Conservation (phyloP, 2,329 filamentous ascomycete genomes). For the Hypoxylon sp. region DNA sequence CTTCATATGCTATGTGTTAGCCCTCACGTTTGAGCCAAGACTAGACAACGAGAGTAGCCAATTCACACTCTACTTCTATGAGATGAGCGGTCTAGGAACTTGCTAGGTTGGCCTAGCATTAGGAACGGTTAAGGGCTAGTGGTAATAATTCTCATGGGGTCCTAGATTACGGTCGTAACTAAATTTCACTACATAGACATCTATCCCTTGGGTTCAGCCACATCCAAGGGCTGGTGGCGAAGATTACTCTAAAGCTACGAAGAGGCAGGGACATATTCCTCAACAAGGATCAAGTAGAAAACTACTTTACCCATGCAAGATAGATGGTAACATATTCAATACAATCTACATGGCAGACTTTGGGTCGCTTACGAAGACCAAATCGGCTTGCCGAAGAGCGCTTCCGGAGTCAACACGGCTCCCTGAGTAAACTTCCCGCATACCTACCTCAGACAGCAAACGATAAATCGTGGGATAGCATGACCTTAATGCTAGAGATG, state of each 20-base stretch:
- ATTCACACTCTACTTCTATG: neutral
- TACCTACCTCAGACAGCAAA: neutral
- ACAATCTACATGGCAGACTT: neutral
- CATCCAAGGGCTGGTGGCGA: neutral
- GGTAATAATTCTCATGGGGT: neutral
- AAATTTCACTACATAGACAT: neutral
- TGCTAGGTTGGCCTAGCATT: neutral
- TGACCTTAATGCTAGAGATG: slow-evolving; percentile 14
- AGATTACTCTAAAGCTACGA: neutral
- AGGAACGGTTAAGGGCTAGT: neutral
- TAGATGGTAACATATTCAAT: neutral
- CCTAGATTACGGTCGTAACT: neutral
- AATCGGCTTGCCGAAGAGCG: slow-evolving; percentile 11
- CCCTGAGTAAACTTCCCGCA: slow-evolving; percentile 3
- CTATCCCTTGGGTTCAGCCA: neutral
- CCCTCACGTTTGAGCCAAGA: neutral
- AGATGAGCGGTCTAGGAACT: neutral
- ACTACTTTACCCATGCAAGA: neutral
- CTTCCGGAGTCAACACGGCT: slow-evolving; percentile 22
- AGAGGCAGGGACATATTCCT: neutral
- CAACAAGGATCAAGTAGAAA: neutral
- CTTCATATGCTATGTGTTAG: neutral
- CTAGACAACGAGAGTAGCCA: neutral
- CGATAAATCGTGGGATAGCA: neutral
- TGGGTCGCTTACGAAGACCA: slow-evolving; percentile 1